Conservation (phyloP, 2,329 filamentous ascomycete species). For the Nigrograna mackinnonii region DNA sequence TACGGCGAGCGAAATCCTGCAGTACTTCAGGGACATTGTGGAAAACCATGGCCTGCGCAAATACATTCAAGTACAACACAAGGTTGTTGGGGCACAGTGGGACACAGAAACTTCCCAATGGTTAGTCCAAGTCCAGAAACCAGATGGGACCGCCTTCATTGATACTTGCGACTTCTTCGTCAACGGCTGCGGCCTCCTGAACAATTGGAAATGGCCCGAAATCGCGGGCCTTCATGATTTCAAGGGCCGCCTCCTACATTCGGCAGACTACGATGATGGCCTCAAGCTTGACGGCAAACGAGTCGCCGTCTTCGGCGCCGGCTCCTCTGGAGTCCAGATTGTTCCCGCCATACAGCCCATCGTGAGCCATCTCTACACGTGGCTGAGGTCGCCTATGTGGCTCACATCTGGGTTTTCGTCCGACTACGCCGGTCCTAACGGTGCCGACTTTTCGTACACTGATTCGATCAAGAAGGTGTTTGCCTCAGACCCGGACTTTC, state of each 20-base stretch:
- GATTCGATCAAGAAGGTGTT: too few relatives aligned
- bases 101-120: slow-evolving; percentile 3
- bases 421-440: slow-evolving; percentile 1
- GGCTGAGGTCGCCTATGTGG: too few relatives aligned
- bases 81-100: slow-evolving; percentile 5
- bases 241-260: slow-evolving; percentile 11
- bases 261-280: slow-evolving; percentile 7
- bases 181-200: slow-evolving; percentile 8
- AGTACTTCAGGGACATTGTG: slow-evolving; percentile 4
- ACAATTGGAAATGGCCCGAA: slow-evolving; percentile 7
- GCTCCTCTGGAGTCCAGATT: slow-evolving; percentile 5
- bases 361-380: too few relatives aligned
- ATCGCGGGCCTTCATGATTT: slow-evolving; percentile 8
- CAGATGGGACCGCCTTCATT: slow-evolving; percentile 1
- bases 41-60: slow-evolving; percentile 1
- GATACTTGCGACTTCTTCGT: slow-evolving; percentile 40
- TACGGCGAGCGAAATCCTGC: neutral
- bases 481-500: too few relatives aligned
- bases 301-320: slow-evolving; percentile 9
- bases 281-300: slow-evolving; percentile 6
- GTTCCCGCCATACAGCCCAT: slow-evolving; percentile 1
- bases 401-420: slow-evolving; percentile 1
- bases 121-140: neutral
- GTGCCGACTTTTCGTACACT: too few relatives aligned
- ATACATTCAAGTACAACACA: slow-evolving; percentile 1